Base-by-base conservation (phyloP, 1,284 basidiomycete species). In the Phenoliferia sp. region DNA sequence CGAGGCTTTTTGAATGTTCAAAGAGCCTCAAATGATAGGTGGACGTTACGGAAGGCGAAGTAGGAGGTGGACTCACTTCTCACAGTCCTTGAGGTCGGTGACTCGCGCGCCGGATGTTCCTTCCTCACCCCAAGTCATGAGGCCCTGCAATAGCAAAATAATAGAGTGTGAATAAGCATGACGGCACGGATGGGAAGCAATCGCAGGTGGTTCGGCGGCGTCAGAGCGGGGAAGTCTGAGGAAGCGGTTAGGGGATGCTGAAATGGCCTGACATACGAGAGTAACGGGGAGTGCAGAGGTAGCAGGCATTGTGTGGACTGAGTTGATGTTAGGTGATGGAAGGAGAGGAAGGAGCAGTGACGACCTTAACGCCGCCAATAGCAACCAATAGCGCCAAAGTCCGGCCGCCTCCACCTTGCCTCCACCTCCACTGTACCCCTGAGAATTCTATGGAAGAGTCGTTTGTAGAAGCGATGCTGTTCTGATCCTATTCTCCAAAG, bases 61-160 rank as follows among this genome's bases (percentile, higher is more conserved):
- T 4, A 5, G 57, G 19, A 33, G 22, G 34, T 7, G 3, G 10
- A 34, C 31, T n/a, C 32, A 67, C 66, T 26, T 6, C 52, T 67
- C 65, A 31, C 68, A 69, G 0, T 55, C 59, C n/a, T 55, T 31
- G 55, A 69, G 17, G 6, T 58, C 35, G n/a, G 61, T 60, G 3
- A 69, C 65, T 16, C 68, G 54, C 2, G 68, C 54, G 29, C 61
- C 63, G 2, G 17, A 17, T 1, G 48, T 62, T 1, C 65, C 68
- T 44, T 67, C 63, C 26, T 55, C 52, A 5, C 68, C 68, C 65
- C 65, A 69, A 28, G 68, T 69, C 68, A 69, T 69, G 15, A 67
- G 32, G 7, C 60, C 62, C n/a, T 44, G 36, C 22, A 44, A 31
- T n/a, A 9, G 28, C 26, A 26, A n/a, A 12, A 10, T 9, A 54